Conservation (phyloP, 2,329 filamentous ascomycete genomes). For the Penicillium sp. region DNA sequence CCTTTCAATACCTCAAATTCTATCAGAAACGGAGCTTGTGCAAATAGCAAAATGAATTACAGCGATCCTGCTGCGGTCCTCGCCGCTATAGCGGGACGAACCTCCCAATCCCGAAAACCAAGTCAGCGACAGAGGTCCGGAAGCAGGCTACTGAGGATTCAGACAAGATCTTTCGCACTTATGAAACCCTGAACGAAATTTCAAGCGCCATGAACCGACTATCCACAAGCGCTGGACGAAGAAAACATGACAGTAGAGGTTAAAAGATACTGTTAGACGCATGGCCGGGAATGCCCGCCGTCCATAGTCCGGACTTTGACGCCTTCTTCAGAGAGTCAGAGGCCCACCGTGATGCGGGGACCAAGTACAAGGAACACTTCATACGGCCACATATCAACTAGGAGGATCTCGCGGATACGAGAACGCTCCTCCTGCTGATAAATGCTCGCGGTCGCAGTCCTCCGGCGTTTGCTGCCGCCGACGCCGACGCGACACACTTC, state of each 20-base stretch:
- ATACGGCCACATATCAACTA: slow-evolving; percentile 63
- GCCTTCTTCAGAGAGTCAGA: slow-evolving; percentile 24
- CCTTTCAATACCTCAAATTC: neutral
- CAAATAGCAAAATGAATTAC: neutral
- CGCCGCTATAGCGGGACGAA: slow-evolving; percentile 4
- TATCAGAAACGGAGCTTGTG: neutral
- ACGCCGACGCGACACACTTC: slow-evolving; percentile 43
- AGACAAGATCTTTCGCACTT: slow-evolving; percentile 41
- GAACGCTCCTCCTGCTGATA: slow-evolving; percentile 56
- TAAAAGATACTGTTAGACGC: slow-evolving; percentile 52
- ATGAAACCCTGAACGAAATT: slow-evolving; percentile 46
- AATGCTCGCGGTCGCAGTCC: slow-evolving; percentile 56
- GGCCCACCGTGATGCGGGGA: slow-evolving; percentile 22
- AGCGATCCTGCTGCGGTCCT: neutral
- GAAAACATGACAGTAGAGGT: slow-evolving; percentile 54
- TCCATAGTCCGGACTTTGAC: slow-evolving; percentile 59
- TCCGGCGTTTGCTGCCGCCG: slow-evolving; percentile 56
- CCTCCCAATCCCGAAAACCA: neutral
- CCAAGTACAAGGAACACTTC: slow-evolving; percentile 41
- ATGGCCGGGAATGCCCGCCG: slow-evolving; percentile 56
- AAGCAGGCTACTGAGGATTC: neutral
- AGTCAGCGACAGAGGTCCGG: neutral
- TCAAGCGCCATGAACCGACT: slow-evolving; percentile 56
- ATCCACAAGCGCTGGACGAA: slow-evolving; percentile 62
- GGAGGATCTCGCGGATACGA: slow-evolving; percentile 57